phyloP scores from a whole-genome alignment of 192 early-diverging fungal species.

The Entophlyctis helioformis region DNA sequence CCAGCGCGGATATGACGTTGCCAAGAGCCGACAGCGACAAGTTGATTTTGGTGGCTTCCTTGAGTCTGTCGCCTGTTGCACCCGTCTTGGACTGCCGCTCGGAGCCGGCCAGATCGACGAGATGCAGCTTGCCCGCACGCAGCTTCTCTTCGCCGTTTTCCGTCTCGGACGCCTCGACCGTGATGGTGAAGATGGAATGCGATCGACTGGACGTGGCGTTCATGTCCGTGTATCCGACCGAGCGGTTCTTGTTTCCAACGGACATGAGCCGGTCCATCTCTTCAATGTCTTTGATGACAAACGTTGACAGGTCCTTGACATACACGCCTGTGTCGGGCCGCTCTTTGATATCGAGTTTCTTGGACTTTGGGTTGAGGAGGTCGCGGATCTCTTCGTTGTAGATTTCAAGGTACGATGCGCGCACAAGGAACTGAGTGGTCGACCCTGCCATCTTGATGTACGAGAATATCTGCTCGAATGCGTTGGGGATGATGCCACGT shows the following conservation, averaged over 20 bases:
- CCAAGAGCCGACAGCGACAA: slow-evolving; percentile 82
- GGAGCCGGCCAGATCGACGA: slow-evolving; percentile 90
- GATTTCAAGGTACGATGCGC: slow-evolving; percentile 84
- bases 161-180: slow-evolving; percentile 13
- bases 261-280: slow-evolving; percentile 72
- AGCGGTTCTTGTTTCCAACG: slow-evolving; percentile 75
- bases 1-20: slow-evolving; percentile 85
- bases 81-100: slow-evolving; percentile 81
- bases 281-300: slow-evolving; percentile 74
- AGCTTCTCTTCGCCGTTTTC: background rate
- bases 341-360: slow-evolving; percentile 59
- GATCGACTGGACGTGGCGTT: slow-evolving; percentile 78
- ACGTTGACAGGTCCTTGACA: slow-evolving; percentile 80
- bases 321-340: slow-evolving; percentile 51
- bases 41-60: slow-evolving; percentile 94
- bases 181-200: slow-evolving; percentile 28
- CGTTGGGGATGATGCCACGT: slow-evolving; percentile 72
- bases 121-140: slow-evolving; percentile 8
- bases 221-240: slow-evolving; percentile 89
- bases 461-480: slow-evolving; percentile 70
- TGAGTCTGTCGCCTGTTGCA: slow-evolving; percentile 69
- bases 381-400: slow-evolving; percentile 97
- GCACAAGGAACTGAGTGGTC: slow-evolving; percentile 20
- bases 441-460: too few species aligned
- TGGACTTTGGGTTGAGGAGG: slow-evolving; percentile 39